Evolutionary conservation across 495 filamentous ascomycete species (phyloP).

Genomic region (Penicillium lagena): DNA sequence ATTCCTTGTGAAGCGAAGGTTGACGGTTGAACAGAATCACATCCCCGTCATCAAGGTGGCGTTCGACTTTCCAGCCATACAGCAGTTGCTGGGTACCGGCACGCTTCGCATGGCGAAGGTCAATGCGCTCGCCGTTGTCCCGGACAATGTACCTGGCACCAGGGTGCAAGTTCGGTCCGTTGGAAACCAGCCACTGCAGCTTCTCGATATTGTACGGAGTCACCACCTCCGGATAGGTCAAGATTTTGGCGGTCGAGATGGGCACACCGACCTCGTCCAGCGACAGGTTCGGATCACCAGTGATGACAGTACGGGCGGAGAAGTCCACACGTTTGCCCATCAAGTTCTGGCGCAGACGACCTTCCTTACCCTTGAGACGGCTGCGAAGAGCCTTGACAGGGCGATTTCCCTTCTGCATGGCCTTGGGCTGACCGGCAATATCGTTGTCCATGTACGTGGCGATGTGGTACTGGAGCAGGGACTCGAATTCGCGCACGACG

Average conservation of each 20-base stretch:
- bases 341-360: constrained; percentile 91
- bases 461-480: constrained; percentile 93
- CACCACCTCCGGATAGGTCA: constrained; percentile 96
- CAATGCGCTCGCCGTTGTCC: constrained; percentile 84
- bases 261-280: constrained; percentile 96
- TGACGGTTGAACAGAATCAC: constrained; percentile 99
- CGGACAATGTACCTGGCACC: constrained; percentile 94
- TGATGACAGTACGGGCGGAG: constrained; percentile 98
- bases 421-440: constrained; percentile 92
- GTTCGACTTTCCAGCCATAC: constrained; percentile 97
- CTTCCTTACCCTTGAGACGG: constrained; percentile 97
- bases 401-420: constrained; percentile 91
- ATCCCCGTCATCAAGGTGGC: constrained; percentile 91
- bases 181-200: constrained; percentile 78
- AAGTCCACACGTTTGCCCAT: constrained; percentile 99
- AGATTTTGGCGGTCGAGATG: constrained; percentile 73
- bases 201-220: constrained; percentile 97
- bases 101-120: constrained; percentile 84
- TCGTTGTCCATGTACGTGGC: constrained; percentile 99
- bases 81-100: constrained; percentile 76
- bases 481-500: constrained; percentile 82
- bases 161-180: constrained; percentile 89
- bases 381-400: constrained; percentile 95
- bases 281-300: constrained; percentile 92
- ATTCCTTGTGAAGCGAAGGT: constrained; percentile 97